Conservation (phyloP, 192 early-diverging fungal genomes). For the Backusella psychrophila region DNA sequence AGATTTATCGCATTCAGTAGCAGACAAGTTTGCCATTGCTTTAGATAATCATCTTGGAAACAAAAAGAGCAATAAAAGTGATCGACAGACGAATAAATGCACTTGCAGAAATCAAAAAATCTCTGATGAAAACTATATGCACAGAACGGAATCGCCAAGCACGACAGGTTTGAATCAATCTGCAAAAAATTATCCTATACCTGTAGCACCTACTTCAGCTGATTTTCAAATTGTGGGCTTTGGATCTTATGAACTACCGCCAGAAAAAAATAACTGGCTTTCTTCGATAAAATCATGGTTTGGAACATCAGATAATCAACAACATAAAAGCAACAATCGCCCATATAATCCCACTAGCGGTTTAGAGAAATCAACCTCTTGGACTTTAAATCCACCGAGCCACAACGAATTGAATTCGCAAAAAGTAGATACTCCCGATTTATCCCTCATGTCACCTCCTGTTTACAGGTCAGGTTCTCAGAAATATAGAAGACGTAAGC, state of each 20-base stretch:
- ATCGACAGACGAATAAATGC: neutral
- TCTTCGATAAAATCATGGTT: slow-evolving; percentile 33
- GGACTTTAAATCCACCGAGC: neutral
- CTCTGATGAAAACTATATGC: neutral
- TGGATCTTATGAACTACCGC: neutral
- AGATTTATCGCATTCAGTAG: neutral
- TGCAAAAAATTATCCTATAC: slow-evolving; percentile 8
- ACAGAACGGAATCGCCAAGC: neutral
- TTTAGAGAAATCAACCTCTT: neutral
- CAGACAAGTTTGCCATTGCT: neutral
- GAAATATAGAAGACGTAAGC: slow-evolving; percentile 12
- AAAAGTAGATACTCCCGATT: neutral
- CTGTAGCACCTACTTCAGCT: slow-evolving; percentile 7
- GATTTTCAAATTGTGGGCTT: neutral
- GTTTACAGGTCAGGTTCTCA: slow-evolving; percentile 16
- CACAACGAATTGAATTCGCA: slow-evolving; percentile 9
- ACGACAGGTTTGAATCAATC: neutral
- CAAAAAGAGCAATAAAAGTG: neutral
- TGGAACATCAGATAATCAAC: neutral
- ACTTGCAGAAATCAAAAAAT: neutral
- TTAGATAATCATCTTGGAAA: neutral
- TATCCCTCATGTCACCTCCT: slow-evolving; percentile 5
- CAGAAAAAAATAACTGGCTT: slow-evolving; percentile 19
- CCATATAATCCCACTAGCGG: neutral
- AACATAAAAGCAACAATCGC: neutral